A percentile compares a stretch with the other conserved stretches of the same genome.
Evolutionary conservation across 2,329 filamentous ascomycete species (phyloP).

Genomic region (Fusarium hostae): DNA sequence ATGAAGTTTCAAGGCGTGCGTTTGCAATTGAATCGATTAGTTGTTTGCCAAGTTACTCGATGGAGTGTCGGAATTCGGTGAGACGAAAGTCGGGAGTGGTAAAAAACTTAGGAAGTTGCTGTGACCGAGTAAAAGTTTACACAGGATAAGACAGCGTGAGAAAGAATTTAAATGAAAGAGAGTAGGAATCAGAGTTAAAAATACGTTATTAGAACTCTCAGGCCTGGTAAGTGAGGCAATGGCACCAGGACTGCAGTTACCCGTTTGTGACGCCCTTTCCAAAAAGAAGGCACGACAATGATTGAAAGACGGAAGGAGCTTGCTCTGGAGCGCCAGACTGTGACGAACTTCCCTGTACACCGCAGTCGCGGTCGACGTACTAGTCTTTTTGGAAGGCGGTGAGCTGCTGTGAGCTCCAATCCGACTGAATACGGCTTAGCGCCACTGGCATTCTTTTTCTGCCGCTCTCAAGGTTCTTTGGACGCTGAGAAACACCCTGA

Average conservation of each 20-base stretch:
- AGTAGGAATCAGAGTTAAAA: background rate
- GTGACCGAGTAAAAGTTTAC: background rate
- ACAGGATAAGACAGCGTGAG: background rate
- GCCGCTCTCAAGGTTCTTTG: constrained; percentile 27
- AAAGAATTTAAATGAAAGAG: background rate
- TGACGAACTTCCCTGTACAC: constrained; percentile 35
- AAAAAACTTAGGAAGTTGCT: background rate
- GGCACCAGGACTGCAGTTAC: constrained; percentile 3
- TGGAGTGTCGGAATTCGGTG: background rate
- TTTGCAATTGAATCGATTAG: background rate
- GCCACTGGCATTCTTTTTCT: constrained; percentile 37
- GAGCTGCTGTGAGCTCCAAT: accelerated
- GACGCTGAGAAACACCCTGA: constrained; percentile 3
- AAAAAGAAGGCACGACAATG: constrained; percentile 30
- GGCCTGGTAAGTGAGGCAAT: background rate
- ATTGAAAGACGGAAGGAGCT: constrained; percentile 27
- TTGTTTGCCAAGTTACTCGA: background rate
- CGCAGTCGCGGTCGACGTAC: background rate
- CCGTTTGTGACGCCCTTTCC: constrained; percentile 7
- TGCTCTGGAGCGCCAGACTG: constrained; percentile 5
- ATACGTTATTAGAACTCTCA: background rate
- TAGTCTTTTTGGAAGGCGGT: constrained; percentile 22
- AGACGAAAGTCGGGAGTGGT: constrained; percentile 2
- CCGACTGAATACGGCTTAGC: constrained; percentile 6
- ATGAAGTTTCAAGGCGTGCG: background rate